Evolutionary conservation across 2,329 filamentous ascomycete species (phyloP).

Genomic region (Hypoxylon sp.): DNA sequence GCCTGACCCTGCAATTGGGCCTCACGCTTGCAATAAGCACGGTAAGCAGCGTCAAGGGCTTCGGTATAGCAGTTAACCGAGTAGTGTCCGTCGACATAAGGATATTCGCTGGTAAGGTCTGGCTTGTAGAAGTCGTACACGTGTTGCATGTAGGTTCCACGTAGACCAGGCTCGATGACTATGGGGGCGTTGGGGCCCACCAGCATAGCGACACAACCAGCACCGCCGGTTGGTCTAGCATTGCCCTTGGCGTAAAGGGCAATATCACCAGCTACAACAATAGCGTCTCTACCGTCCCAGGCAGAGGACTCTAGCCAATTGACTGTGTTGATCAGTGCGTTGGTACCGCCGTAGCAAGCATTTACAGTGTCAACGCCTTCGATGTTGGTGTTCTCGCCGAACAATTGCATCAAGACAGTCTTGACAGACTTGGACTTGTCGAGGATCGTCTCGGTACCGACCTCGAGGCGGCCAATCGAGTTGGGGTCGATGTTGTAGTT

Average conservation of each 20-base stretch:
- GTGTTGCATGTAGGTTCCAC: slow-evolving; percentile 85
- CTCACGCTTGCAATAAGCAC: slow-evolving; percentile 83
- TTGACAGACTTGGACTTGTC: slow-evolving; percentile 95
- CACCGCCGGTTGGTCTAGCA: slow-evolving; percentile 85
- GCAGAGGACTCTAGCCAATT: slow-evolving; percentile 91
- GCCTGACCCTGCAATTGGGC: slow-evolving; percentile 67
- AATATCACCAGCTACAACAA: slow-evolving; percentile 86
- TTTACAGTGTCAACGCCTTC: slow-evolving; percentile 88
- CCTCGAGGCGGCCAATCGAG: slow-evolving; percentile 84
- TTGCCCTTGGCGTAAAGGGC: slow-evolving; percentile 88
- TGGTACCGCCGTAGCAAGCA: slow-evolving; percentile 89
- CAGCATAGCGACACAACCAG: slow-evolving; percentile 83
- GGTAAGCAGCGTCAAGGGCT: slow-evolving; percentile 85
- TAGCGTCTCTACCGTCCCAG: slow-evolving; percentile 87
- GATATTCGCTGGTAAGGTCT: slow-evolving; percentile 88
- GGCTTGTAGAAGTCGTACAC: slow-evolving; percentile 94
- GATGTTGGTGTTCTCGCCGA: slow-evolving; percentile 85
- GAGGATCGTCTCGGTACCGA: slow-evolving; percentile 87
- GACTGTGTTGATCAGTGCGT: slow-evolving; percentile 84
- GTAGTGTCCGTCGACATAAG: slow-evolving; percentile 87
- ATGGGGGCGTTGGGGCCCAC: slow-evolving; percentile 84
- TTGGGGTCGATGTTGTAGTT: slow-evolving; percentile 88
- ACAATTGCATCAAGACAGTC: slow-evolving; percentile 89
- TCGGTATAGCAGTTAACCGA: slow-evolving; percentile 86
- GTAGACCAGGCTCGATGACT: slow-evolving; percentile 82